These are phyloP conservation scores for Pezicula carpinea DNA, from an alignment of 2,329 filamentous ascomycete genomes.

Conservation along the genomic window DNA sequence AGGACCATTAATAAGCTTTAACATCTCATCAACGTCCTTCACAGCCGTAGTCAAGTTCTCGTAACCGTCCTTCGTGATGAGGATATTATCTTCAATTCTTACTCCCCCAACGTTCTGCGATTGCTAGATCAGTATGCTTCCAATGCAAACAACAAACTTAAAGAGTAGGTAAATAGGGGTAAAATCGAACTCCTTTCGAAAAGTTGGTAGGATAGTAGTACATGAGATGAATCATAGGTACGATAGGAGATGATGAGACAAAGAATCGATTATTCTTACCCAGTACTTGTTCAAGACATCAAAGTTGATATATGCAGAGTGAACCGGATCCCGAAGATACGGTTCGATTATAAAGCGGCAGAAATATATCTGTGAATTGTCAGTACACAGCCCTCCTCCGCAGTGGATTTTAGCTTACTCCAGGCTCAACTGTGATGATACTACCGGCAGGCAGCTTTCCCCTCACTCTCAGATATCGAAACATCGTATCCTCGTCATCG, in stretches of 20 bases:
- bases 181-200: no score
- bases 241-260: no score
- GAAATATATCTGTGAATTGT: conserved; percentile 69
- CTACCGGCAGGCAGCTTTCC: conserved; percentile 70
- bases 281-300: conserved; percentile 74
- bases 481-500: conserved; percentile 75
- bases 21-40: conserved; percentile 61
- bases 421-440: conserved; percentile 93
- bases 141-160: no score
- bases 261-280: conserved; percentile 28
- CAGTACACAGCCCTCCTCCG: neutral
- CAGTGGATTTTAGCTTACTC: conserved; percentile 46
- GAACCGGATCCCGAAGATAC: conserved; percentile 66
- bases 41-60: conserved; percentile 70
- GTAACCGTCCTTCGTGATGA: conserved; percentile 64
- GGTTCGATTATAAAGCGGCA: conserved; percentile 84
- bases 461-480: conserved; percentile 79
- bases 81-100: conserved; percentile 65
- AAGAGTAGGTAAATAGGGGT: no score
- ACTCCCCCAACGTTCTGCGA: conserved; percentile 62
- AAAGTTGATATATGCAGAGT: conserved; percentile 72
- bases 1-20: conserved; percentile 31
- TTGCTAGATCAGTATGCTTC: no score
- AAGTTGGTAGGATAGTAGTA: no score
- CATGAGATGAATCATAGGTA: no score